Conservation (phyloP, 495 filamentous ascomycete genomes). For the Trichoderma gamsii region DNA sequence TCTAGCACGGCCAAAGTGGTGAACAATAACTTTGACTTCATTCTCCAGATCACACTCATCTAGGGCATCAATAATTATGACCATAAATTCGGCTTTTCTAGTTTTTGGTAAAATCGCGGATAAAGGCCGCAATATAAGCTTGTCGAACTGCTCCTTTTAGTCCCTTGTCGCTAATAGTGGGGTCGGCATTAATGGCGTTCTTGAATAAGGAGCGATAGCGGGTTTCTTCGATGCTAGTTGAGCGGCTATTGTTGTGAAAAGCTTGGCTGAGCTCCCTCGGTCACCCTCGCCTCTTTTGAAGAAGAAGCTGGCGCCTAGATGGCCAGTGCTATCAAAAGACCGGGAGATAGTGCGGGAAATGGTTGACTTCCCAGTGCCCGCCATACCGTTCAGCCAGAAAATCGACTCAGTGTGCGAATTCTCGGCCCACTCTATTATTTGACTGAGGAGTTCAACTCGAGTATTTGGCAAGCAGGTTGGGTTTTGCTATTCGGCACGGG, state of each 20-base stretch:
- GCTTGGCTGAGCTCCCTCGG: slow-evolving; percentile 31
- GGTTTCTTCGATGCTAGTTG: slow-evolving; percentile 35
- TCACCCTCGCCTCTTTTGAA: slow-evolving; percentile 46
- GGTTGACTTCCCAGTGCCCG: slow-evolving; percentile 43
- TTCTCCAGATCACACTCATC: slow-evolving; percentile 45
- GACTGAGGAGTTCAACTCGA: slow-evolving; percentile 23
- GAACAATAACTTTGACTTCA: slow-evolving; percentile 35
- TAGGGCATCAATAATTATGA: slow-evolving; percentile 48
- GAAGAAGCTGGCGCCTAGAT: slow-evolving; percentile 43
- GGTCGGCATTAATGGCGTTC: slow-evolving; percentile 33
- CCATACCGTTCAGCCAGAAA: slow-evolving; percentile 44
- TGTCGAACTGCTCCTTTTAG: slow-evolving; percentile 42
- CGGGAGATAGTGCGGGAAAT: slow-evolving; percentile 36
- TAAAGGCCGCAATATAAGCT: slow-evolving; percentile 43
- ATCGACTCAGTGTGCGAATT: slow-evolving; percentile 23
- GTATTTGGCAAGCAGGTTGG: slow-evolving; percentile 23
- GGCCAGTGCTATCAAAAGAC: slow-evolving; percentile 16
- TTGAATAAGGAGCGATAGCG: slow-evolving; percentile 27
- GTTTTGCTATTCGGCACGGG: slow-evolving; percentile 25
- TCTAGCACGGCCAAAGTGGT: slow-evolving; percentile 26
- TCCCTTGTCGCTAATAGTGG: slow-evolving; percentile 32
- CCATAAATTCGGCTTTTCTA: slow-evolving; percentile 9
- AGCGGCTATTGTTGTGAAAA: slow-evolving; percentile 41
- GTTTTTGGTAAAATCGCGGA: slow-evolving; percentile 12
- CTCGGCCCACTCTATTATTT: slow-evolving; percentile 18